These are phyloP conservation scores for Acacia melanoxylon DNA, from an alignment of 306 rosid species.

Conservation along the genomic window DNA sequence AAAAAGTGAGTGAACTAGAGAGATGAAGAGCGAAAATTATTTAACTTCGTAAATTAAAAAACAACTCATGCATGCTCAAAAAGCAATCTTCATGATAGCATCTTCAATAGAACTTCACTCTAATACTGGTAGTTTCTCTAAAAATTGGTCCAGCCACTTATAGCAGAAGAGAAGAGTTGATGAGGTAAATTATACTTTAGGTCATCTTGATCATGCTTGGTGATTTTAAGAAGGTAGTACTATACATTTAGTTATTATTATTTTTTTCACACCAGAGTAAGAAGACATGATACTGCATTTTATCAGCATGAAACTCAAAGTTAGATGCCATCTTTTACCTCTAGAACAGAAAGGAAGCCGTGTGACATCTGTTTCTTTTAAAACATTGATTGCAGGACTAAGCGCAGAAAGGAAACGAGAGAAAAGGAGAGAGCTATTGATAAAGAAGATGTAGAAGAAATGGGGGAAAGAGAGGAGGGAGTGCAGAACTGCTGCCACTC, in stretches of 20 bases:
- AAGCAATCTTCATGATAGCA: background rate
- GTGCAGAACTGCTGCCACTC: too few relatives aligned
- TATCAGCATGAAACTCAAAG: background rate
- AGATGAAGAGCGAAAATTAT: background rate
- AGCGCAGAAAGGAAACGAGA: background rate
- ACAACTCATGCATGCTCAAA: background rate
- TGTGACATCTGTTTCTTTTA: background rate
- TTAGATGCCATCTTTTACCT: background rate
- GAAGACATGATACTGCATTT: background rate
- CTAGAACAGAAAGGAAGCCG: background rate
- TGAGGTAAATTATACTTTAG: too few relatives aligned
- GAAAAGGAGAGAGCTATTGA: background rate
- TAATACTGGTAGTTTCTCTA: background rate
- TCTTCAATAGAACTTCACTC: background rate
- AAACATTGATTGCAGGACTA: background rate
- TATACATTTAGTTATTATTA: background rate
- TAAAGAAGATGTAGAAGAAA: too few relatives aligned
- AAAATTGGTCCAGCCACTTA: slow-evolving; percentile 3
- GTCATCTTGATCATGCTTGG: background rate
- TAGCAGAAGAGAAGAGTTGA: too few relatives aligned
- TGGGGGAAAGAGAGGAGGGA: too few relatives aligned
- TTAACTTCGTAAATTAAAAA: background rate
- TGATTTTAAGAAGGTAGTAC: background rate
- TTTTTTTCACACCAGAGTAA: background rate
- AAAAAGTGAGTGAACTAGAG: background rate